Conservation (phyloP, 768 basidiomycete genomes). For the Agrocybe chaxingu region DNA sequence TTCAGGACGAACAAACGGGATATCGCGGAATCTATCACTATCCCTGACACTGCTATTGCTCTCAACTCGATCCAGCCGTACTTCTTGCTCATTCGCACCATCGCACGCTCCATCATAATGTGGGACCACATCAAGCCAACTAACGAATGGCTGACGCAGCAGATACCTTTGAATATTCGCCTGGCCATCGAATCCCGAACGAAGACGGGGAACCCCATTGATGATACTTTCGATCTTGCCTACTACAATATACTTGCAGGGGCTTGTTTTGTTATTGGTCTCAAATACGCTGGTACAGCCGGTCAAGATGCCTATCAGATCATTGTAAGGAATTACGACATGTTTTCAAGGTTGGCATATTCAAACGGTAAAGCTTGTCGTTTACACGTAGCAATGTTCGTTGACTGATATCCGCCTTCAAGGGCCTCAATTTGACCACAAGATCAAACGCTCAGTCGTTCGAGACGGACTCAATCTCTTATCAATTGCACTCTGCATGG, state of each 20-base stretch:
- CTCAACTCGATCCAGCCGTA: constrained; percentile 87
- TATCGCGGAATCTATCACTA: constrained; percentile 78
- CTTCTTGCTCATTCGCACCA: constrained; percentile 78
- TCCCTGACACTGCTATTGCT: constrained; percentile 77
- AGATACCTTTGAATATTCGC: constrained; percentile 68
- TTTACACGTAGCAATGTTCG: neutral
- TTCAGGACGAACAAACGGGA: constrained; percentile 80
- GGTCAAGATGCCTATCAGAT: constrained; percentile 84
- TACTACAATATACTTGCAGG: constrained; percentile 91
- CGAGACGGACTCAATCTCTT: constrained; percentile 88
- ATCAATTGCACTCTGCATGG: constrained; percentile 81
- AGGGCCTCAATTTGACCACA: constrained; percentile 83
- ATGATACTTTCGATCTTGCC: constrained; percentile 81
- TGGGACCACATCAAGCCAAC: constrained; percentile 78
- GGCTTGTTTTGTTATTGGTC: constrained; percentile 84
- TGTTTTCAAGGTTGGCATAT: constrained; percentile 69
- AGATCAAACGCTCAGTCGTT: constrained; percentile 83
- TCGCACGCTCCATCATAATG: constrained; percentile 78
- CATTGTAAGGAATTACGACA: constrained; percentile 79
- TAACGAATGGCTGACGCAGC: constrained; percentile 65
- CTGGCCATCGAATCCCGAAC: constrained; percentile 54
- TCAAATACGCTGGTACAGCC: constrained; percentile 95
- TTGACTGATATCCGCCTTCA: constrained; percentile 2
- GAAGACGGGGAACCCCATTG: constrained; percentile 43
- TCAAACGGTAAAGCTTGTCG: constrained; percentile 51